A percentile compares a stretch with the other conserved stretches of the same genome.
Evolutionary conservation across 1,284 basidiomycete species (phyloP).

Genomic region (Phellopilus nigrolimitatus): DNA sequence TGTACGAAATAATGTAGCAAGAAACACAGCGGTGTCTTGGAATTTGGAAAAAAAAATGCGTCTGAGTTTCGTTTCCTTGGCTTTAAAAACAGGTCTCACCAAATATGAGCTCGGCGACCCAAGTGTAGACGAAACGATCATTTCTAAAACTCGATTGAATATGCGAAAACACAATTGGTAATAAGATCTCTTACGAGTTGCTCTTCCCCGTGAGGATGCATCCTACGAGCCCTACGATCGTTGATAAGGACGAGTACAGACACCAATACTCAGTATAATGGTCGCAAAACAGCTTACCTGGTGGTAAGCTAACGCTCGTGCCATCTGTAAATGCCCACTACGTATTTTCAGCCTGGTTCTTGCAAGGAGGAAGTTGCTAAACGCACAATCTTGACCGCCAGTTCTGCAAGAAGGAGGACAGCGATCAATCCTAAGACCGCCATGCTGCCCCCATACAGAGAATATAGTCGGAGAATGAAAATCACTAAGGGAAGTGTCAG

Average conservation of each 20-base stretch:
- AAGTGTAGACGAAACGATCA: constrained; percentile 18
- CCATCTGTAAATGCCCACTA: constrained; percentile 20
- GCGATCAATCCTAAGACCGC: not conserved
- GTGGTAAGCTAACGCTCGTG: constrained; percentile 16
- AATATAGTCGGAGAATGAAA: constrained; percentile 17
- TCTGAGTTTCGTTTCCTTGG: not conserved
- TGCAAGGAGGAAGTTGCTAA: not conserved
- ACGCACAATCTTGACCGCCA: constrained; percentile 18
- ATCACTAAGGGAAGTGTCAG: constrained; percentile 2
- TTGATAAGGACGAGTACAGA: not conserved
- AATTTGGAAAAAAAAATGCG: not conserved
- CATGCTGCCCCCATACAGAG: constrained; percentile 15
- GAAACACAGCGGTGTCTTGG: constrained; percentile 13
- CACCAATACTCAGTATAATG: not conserved
- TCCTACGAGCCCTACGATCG: constrained; percentile 19
- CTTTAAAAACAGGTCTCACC: not conserved
- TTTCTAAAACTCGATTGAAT: constrained; percentile 1
- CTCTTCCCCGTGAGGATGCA: constrained; percentile 16
- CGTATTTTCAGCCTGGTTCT: not conserved
- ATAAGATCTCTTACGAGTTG: constrained; percentile 5
- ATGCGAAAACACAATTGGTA: not conserved
- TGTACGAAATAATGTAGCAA: constrained; percentile 17
- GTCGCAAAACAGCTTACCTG: constrained; percentile 1
- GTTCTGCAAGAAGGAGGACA: constrained; percentile 14
- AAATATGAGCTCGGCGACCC: constrained; percentile 17